phyloP scores from a whole-genome alignment of 2,329 filamentous ascomycete genomes.

The Botrytis galanthina region DNA sequence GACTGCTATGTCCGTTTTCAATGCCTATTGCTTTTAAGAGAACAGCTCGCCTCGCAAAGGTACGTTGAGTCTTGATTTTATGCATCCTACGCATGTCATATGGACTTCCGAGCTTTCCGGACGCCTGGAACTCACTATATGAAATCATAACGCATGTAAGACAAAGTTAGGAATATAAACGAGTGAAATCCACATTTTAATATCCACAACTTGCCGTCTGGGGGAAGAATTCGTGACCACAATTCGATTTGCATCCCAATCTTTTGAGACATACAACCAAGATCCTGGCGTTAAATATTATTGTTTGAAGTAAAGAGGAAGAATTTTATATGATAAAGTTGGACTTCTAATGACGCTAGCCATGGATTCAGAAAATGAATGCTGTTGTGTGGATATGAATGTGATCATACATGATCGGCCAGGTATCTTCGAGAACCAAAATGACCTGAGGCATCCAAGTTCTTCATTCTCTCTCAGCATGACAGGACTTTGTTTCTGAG shows the following conservation, averaged over 20 bases:
- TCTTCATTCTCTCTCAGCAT: background rate
- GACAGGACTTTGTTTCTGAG: background rate
- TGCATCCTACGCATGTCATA: background rate
- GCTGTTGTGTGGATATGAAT: background rate
- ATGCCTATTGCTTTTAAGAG: background rate
- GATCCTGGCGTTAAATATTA: background rate
- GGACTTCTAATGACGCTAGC: background rate
- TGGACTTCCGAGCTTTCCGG: background rate
- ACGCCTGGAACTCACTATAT: background rate
- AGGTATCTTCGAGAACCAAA: background rate
- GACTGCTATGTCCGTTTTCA: background rate
- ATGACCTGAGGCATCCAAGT: too few relatives aligned
- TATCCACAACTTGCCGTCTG: background rate
- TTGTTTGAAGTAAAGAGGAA: background rate
- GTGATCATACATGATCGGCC: background rate
- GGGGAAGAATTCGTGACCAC: background rate
- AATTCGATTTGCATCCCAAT: background rate
- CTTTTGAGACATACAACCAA: background rate
- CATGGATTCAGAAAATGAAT: too few relatives aligned
- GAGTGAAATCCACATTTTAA: background rate
- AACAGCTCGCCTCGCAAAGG: background rate
- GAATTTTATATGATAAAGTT: background rate
- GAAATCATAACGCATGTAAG: background rate
- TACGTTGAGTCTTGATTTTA: background rate
- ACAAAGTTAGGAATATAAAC: background rate